Base-by-base conservation (phyloP, 306 rosid species). In the Chamaecrista fasciculata region DNA sequence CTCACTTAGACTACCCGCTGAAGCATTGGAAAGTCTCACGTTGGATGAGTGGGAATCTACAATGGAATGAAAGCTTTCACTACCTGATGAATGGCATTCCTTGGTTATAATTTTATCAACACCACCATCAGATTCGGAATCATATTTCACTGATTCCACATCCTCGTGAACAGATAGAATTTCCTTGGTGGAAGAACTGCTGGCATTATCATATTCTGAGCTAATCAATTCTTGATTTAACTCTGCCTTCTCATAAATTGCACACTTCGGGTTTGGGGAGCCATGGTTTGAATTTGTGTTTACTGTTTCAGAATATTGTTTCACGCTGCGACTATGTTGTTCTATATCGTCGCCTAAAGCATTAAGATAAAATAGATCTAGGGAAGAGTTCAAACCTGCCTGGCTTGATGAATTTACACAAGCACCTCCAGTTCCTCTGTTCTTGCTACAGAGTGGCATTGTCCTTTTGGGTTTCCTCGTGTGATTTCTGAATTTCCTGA, bases 21-120 rank as follows among this genome's bases (percentile, higher is more conserved):
- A 94, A 63, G 95, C 96, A 81, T 87, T 81, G 21, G 99, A 94
- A 74, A 85, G 92, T 75, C 97, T 82, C 12, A 69, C 16, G 43
- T 69, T 87, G 28, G 92, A 85, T 6, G 83, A 66, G 73, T 78
- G 79, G n/a, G 97, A 87, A 73, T 91, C 91, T 44, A 73, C 87
- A 31, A 91, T 60, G 21, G 99, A 95, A 81, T 91, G 99, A 70
- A 95, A 95, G 2, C 96, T 91, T 79, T 91, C 97, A 69, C 80
- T 51, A 55, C 84, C 96, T 18, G 97, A 89, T 5, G 83, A 76
- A 82, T 72, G 73, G 12, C 68, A 40, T 68, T 78, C 84, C 75
- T 64, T 48, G 28, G 83, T 74, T 67, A 73, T 52, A 71, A 78
- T 50, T 56, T 69, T 72, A 43, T 76, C 84, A 66, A 60, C 76